Evolutionary conservation across 179 eudicot genomes (phyloP), one percentile per base, ranked within the genome.

Genomic region (Beta corolliflora): DNA sequence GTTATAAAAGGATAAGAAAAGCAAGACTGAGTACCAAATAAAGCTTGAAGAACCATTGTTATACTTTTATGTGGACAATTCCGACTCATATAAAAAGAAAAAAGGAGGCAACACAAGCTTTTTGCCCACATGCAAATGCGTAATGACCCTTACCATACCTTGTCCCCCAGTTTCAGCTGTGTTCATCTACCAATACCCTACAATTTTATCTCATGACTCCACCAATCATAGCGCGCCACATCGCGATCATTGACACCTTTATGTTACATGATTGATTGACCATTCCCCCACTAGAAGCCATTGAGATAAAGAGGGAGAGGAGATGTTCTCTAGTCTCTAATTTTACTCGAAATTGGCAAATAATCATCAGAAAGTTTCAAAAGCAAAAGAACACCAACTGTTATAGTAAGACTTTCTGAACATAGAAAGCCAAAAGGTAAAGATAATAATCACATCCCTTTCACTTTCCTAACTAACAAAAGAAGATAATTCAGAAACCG

Each of bases 81-180:
- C 67, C 50, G 74, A 46, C 54, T 73, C 82, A 23, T 14, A 54
- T 54, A 60, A 73, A 71, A 74, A 60, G 64, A 19, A 9, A 6
- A 59, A 76, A 67, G 53, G 48, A 48, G 68, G 45, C 45, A 76
- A 81, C 66, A 73, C 58, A 66, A 69, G 82, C 84, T 25, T 84
- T 86, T 82, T 80, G 44, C 80, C 46, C 77, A 81, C 89, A 84
- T 84, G 89, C 75, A 77, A 54, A 29, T 82, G 81, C 72, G 84
- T 88, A 46, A 86, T 86, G 81, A 82, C 82, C 81, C 53, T 79
- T 60, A 77, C 85, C 87, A 84, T 79, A 79, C 29, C 85, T 81
- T 77, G 79, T 73, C 83, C 56, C 80, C 71, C 56, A 66, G 12
- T 67, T 48, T 67, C 15, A 29, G 41, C 36, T 60, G 66, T 73